Conservation (phyloP, 257 asterid genomes). For the Scutellaria minor region DNA sequence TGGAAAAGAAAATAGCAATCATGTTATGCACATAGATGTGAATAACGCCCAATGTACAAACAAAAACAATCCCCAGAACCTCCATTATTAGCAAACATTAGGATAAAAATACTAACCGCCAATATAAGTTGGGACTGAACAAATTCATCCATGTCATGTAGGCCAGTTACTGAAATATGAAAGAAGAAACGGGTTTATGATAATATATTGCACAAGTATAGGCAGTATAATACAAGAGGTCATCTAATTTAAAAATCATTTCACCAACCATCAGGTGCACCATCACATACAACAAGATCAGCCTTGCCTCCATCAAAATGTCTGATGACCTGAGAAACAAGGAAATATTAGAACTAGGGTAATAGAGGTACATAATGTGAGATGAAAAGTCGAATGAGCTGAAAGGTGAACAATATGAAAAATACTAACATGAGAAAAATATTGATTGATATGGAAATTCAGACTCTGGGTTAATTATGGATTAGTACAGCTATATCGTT, state of each 20-base stretch:
- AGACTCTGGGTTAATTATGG: neutral
- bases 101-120: slow-evolving; percentile 68
- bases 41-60: neutral
- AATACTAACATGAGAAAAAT: neutral
- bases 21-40: neutral
- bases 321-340: slow-evolving; percentile 74
- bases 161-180: slow-evolving; percentile 83
- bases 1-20: neutral
- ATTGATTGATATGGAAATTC: neutral
- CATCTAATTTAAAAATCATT: slow-evolving; percentile 23
- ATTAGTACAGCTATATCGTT: neutral
- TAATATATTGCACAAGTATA: slow-evolving; percentile 16
- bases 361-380: neutral
- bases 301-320: slow-evolving; percentile 99
- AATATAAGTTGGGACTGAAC: slow-evolving; percentile 97
- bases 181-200: slow-evolving; percentile 23
- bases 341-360: slow-evolving; percentile 14
- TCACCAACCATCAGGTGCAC: slow-evolving; percentile 97
- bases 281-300: slow-evolving; percentile 98
- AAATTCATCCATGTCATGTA: slow-evolving; percentile 98
- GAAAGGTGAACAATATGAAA: neutral
- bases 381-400: slow-evolving; percentile 13
- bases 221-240: neutral
- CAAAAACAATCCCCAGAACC: neutral
- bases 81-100: slow-evolving; percentile 12